Percentiles rank a stretch among this genome's conserved stretches.
Conservation (phyloP, 192 early-diverging fungal species). For the Backusella sp. region DNA sequence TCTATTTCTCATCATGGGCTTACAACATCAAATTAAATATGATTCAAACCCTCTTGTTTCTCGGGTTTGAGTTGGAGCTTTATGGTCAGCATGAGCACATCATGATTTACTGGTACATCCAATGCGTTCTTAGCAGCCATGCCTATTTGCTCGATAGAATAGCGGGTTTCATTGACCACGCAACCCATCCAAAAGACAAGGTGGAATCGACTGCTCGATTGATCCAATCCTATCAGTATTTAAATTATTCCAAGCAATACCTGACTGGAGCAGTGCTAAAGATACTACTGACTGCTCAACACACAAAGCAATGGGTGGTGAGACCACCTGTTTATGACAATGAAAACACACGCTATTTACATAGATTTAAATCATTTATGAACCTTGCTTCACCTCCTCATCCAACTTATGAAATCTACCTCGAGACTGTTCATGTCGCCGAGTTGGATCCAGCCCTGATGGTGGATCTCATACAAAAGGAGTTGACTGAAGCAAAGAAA, state of each 20-base stretch:
- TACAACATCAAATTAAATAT: conserved; percentile 59
- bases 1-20: conserved; percentile 64
- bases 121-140: conserved; percentile 10
- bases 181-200: neutral
- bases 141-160: conserved; percentile 3
- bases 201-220: neutral
- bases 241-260: conserved; percentile 23
- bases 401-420: neutral
- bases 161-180: neutral
- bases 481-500: conserved; percentile 18
- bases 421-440: neutral
- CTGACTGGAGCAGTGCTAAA: conserved; percentile 31
- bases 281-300: conserved; percentile 33
- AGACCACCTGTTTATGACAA: conserved; percentile 43
- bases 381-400: conserved; percentile 22
- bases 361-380: conserved; percentile 49
- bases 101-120: conserved; percentile 58
- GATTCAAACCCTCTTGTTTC: conserved; percentile 50
- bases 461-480: conserved; percentile 7
- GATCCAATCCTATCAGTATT: neutral
- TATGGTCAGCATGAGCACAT: conserved; percentile 62
- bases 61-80: conserved; percentile 70
- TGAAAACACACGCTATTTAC: conserved; percentile 40
- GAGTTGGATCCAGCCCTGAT: conserved; percentile 5
- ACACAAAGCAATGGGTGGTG: conserved; percentile 28